Percentiles rank a stretch among this genome's conserved stretches.
phyloP scores from a whole-genome alignment of 179 eudicot genomes.

The Silene vulgaris region DNA sequence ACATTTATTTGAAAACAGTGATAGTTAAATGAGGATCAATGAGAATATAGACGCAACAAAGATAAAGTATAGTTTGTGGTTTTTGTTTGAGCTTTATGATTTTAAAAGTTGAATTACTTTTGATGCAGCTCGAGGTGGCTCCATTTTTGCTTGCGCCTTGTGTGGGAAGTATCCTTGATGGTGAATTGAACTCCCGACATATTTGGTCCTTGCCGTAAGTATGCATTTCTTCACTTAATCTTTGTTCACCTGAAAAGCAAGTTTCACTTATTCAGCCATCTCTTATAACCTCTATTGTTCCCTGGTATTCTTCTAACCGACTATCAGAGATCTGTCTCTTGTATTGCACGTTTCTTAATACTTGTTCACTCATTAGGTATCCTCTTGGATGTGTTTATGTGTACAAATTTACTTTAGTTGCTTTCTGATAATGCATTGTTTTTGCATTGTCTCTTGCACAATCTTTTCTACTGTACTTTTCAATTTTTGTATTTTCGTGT shows the following conservation, averaged over 20 bases:
- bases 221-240: not conserved
- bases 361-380: not conserved
- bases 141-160: constrained; percentile 77
- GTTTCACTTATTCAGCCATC: not conserved
- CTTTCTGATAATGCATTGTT: not conserved
- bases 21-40: not conserved
- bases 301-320: not conserved
- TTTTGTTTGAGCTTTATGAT: not conserved
- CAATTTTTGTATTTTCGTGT: not conserved
- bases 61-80: not conserved
- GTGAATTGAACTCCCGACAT: constrained; percentile 41
- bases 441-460: not conserved
- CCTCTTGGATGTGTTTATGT: not conserved
- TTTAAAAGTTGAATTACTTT: constrained; percentile 17
- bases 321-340: not conserved
- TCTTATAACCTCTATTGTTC: not conserved
- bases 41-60: not conserved
- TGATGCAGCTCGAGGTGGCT: constrained; percentile 68
- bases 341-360: not conserved
- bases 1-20: not conserved
- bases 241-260: not conserved
- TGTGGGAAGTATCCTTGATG: constrained; percentile 26
- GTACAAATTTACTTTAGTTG: not conserved
- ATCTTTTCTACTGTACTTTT: not conserved
- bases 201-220: constrained; percentile 96